Evolutionary conservation across 139 green algal species (phyloP), one percentile per base, ranked within the genome.

Genomic region (Chlamydomonas schloesseri): DNA sequence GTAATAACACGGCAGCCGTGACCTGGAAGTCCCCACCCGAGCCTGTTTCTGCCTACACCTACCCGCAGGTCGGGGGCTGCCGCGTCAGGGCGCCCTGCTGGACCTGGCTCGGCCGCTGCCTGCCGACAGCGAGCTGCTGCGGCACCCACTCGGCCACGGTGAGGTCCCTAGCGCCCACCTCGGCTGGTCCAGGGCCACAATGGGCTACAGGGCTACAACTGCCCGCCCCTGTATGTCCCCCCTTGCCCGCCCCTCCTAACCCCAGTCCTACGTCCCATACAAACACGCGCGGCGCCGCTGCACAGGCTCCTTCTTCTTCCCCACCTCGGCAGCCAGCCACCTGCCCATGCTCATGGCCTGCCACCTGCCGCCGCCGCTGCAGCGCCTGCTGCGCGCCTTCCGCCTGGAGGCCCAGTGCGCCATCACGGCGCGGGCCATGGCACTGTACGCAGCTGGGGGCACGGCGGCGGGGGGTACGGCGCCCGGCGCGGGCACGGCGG

Each of bases 341-440:
- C 76, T 83, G 34, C 76, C 76, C 37, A 73, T 62, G 60, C 58
- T 83, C 31, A 73, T 62, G 53, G 76, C 76, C 60, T 83, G 76
- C 42, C 76, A 83, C 62, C 76, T 83, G 42, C 36, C 76, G 36
- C 60, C 76, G 13, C 60, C 76, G 76, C 60, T 73, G 36, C 76
- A 83, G 76, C 76, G 76, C 76, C 24, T 83, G 58, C 60, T 83
- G 2, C 76, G 76, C 28, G 33, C 31, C 60, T 73, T 83, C 76
- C 36, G 28, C 6, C 26, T 57, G 18, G 14, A 37, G 37, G 76
- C 76, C 17, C 76, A 83, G 42, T 46, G 37, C 28, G 60, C 37
- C 13, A 73, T 73, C 42, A 57, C 58, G 37, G 76, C 76, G 4
- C 36, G 76, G 17, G 76, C 76, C 76, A 83, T 83, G 76, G 76